These are phyloP conservation scores for Eutrema salsugineum DNA, from an alignment of 441 rosid species.

Conservation along the genomic window DNA sequence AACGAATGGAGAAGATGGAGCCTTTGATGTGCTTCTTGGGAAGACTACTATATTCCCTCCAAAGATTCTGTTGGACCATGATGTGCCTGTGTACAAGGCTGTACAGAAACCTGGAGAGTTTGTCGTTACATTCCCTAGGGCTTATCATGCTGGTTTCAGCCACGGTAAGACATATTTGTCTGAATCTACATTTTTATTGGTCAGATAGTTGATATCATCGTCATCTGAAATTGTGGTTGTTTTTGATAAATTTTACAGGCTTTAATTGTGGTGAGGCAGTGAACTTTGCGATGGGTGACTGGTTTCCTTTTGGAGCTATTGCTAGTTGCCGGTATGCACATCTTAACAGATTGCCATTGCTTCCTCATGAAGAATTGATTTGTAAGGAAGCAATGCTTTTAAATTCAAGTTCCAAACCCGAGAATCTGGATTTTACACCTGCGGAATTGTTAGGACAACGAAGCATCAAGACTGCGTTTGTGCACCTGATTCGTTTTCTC, in stretches of 20 bases:
- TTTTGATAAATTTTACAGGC: constrained; percentile 43
- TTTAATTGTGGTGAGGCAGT: constrained; percentile 99
- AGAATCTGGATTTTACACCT: constrained; percentile 55
- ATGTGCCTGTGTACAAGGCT: constrained; percentile 94
- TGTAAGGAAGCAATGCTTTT: constrained; percentile 96
- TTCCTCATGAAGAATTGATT: constrained; percentile 97
- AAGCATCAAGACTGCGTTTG: constrained; percentile 68
- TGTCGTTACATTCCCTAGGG: constrained; percentile 88
- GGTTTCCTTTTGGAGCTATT: constrained; percentile 95
- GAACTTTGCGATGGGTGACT: constrained; percentile 94
- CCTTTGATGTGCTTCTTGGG: constrained; percentile 95
- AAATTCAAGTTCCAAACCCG: constrained; percentile 42
- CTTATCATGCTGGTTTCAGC: constrained; percentile 99
- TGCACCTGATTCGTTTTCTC: constrained; percentile 79
- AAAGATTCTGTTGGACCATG: constrained; percentile 72
- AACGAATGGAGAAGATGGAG: constrained; percentile 89
- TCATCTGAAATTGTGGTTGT: not conserved
- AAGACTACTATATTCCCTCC: constrained; percentile 99
- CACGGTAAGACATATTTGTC: constrained; percentile 56
- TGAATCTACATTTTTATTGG: not conserved
- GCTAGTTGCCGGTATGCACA: constrained; percentile 92
- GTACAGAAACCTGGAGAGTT: constrained; percentile 99
- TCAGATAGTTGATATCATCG: not conserved
- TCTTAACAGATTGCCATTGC: constrained; percentile 85
- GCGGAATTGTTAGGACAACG: constrained; percentile 57